Conservation (phyloP, 2,329 filamentous ascomycete species). For the Curvularia verruculosa region DNA sequence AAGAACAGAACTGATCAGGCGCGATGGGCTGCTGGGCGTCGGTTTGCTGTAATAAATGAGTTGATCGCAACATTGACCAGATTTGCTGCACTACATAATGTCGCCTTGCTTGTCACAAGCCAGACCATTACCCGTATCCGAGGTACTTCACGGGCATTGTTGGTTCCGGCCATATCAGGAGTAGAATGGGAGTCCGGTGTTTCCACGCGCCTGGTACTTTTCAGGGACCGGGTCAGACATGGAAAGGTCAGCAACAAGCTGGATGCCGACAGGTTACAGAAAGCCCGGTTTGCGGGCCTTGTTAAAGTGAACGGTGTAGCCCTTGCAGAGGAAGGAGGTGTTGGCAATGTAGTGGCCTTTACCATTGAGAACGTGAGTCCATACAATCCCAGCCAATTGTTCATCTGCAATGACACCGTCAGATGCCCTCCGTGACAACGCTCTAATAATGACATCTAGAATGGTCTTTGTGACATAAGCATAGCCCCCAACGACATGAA, state of each 20-base stretch:
- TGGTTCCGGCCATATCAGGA: slow-evolving; percentile 77
- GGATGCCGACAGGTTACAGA: slow-evolving; percentile 40
- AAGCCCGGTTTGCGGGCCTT: slow-evolving; percentile 52
- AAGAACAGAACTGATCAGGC: slow-evolving; percentile 51
- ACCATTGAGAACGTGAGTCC: slow-evolving; percentile 53
- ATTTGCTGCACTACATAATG: slow-evolving; percentile 72
- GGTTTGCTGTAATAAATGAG: slow-evolving; percentile 69
- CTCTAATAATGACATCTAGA: slow-evolving; percentile 35
- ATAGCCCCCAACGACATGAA: slow-evolving; percentile 41
- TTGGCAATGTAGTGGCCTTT: slow-evolving; percentile 59
- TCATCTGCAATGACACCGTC: slow-evolving; percentile 27
- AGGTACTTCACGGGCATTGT: slow-evolving; percentile 66
- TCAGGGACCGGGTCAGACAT: slow-evolving; percentile 68
- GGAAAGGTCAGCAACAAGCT: slow-evolving; percentile 31
- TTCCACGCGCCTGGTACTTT: slow-evolving; percentile 74
- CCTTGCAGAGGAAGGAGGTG: slow-evolving; percentile 49
- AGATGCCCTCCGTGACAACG: slow-evolving; percentile 18
- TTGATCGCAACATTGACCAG: slow-evolving; percentile 68
- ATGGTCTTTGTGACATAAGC: slow-evolving; percentile 42
- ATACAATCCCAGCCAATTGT: slow-evolving; percentile 39
- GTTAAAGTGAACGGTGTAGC: slow-evolving; percentile 53
- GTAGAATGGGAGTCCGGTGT: slow-evolving; percentile 81
- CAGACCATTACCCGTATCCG: slow-evolving; percentile 85
- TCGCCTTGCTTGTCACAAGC: slow-evolving; percentile 76
- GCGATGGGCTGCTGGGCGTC: slow-evolving; percentile 57